Conservation (phyloP, 2,329 filamentous ascomycete genomes). For the Scedosporium aurantiacum region DNA sequence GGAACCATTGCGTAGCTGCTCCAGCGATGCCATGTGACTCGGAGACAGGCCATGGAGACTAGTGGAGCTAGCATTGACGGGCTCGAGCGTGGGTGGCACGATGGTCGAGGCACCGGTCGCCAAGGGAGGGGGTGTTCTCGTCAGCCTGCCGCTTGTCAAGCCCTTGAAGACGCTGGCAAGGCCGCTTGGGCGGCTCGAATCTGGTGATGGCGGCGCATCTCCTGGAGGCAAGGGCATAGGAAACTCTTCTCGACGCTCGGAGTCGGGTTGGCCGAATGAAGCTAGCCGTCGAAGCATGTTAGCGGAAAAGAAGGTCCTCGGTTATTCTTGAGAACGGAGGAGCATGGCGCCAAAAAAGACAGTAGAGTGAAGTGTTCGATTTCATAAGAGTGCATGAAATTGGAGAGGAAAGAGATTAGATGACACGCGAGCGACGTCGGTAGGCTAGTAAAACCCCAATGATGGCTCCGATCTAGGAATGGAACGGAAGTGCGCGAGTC, state of each 20-base stretch:
- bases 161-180: conserved; percentile 55
- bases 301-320: conserved; percentile 16
- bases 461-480: background rate
- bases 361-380: background rate
- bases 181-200: conserved; percentile 43
- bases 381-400: no score
- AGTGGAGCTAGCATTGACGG: conserved; percentile 28
- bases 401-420: background rate
- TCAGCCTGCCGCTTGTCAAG: conserved; percentile 39
- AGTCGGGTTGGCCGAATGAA: conserved; percentile 30
- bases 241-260: conserved; percentile 26
- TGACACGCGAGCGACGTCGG: no score
- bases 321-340: conserved; percentile 3
- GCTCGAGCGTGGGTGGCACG: conserved; percentile 30
- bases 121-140: conserved; percentile 35
- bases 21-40: conserved; percentile 42
- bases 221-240: conserved; percentile 51
- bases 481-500: background rate
- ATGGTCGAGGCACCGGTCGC: conserved; percentile 19
- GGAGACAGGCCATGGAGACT: conserved; percentile 33
- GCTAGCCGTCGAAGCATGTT: conserved; percentile 33
- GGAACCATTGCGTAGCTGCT: conserved; percentile 41
- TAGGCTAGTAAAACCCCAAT: no score
- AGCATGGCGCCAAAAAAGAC: background rate
- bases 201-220: conserved; percentile 44